A percentile compares a stretch with the other conserved stretches of the same genome.
These are phyloP conservation scores for Colletotrichum sp. DNA, from an alignment of 2,329 filamentous ascomycete genomes.

Conservation along the genomic window DNA sequence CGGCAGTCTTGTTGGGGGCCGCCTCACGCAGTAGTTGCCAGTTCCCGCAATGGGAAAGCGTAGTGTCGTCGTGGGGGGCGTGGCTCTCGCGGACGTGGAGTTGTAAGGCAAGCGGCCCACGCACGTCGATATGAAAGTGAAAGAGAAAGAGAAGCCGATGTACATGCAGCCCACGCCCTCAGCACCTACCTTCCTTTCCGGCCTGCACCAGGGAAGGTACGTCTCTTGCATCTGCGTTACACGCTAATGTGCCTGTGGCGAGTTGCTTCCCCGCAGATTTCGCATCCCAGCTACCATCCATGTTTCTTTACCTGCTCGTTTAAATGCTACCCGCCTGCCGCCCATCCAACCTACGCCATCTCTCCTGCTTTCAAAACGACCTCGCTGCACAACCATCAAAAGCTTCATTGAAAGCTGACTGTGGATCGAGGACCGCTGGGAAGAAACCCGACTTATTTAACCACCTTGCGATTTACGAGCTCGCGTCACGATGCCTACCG, in stretches of 20 bases:
- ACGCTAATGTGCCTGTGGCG: conserved; percentile 17
- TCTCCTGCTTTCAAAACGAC: background rate
- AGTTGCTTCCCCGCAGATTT: conserved; percentile 20
- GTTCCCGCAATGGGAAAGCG: background rate
- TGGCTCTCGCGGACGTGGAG: background rate
- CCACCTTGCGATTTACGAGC: background rate
- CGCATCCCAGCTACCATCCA: conserved; percentile 5
- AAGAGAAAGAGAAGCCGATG: background rate
- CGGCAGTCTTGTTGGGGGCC: background rate
- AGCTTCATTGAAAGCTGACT: background rate
- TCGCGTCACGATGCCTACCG: conserved; percentile 9
- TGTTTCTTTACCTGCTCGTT: background rate
- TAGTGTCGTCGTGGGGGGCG: background rate
- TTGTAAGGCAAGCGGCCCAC: background rate
- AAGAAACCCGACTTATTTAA: background rate
- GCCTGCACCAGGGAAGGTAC: background rate
- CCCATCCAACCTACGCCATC: background rate
- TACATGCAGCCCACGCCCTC: background rate
- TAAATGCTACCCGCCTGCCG: conserved; percentile 7
- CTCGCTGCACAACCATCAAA: background rate
- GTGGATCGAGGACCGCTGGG: background rate
- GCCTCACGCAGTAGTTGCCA: background rate
- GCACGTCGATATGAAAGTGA: background rate
- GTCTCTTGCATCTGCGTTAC: conserved; percentile 11
- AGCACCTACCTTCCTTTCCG: background rate